These are phyloP conservation scores for Patellaria atrata DNA, from an alignment of 495 filamentous ascomycete genomes.

Conservation along the genomic window DNA sequence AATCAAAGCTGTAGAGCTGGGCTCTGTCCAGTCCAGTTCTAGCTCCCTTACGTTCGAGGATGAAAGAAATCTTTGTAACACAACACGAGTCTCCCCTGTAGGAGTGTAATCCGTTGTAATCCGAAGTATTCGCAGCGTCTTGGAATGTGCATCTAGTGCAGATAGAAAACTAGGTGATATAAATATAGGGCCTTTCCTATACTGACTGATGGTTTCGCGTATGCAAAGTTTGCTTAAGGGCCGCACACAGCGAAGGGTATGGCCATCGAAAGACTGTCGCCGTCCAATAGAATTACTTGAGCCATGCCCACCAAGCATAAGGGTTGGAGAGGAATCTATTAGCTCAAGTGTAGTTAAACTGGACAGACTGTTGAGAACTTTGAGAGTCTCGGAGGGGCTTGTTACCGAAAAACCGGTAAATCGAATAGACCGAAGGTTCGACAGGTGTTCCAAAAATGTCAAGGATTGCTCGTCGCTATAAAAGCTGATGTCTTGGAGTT, in stretches of 20 bases:
- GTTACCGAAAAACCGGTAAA: conserved; percentile 6
- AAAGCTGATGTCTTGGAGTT: neutral
- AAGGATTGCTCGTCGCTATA: neutral
- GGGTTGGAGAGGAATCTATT: conserved; percentile 3
- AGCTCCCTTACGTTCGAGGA: conserved; percentile 3
- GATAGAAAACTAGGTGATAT: conserved; percentile 6
- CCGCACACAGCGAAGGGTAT: conserved; percentile 3
- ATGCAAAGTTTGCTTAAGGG: conserved; percentile 5
- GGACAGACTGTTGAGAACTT: conserved; percentile 6
- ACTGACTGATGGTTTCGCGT: conserved; percentile 1
- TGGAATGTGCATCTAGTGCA: neutral
- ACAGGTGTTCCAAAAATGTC: neutral
- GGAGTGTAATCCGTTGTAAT: conserved; percentile 3
- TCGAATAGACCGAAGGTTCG: neutral
- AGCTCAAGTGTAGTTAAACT: conserved; percentile 3
- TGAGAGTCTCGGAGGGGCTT: conserved; percentile 2
- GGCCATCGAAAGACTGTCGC: conserved; percentile 5
- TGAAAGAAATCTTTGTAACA: conserved; percentile 6
- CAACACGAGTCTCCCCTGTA: conserved; percentile 2
- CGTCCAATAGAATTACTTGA: conserved; percentile 4
- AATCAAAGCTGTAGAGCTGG: conserved; percentile 4
- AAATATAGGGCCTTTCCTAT: neutral
- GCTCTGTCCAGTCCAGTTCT: conserved; percentile 9
- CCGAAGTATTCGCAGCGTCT: conserved; percentile 2
- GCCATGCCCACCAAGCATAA: neutral